Evolutionary conservation across 129 eudicot genomes (phyloP), one percentile per base, ranked within the genome.

Genomic region (Flaveria linearis): DNA sequence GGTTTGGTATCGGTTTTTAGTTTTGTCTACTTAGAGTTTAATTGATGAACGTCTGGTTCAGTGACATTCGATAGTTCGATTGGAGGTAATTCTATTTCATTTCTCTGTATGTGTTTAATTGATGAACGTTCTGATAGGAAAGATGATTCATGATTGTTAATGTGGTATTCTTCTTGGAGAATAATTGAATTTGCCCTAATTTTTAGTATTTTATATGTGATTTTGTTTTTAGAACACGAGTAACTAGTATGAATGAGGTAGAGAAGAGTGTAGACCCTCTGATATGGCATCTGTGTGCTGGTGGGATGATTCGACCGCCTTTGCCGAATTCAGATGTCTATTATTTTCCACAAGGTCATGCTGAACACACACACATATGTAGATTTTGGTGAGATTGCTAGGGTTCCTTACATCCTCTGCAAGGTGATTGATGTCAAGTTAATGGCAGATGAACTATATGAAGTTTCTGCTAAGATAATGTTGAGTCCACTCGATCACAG

Each of bases 241-340:
- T 50, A 50, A 55, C 7, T 14, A 36, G 39, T 52, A 84, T 84
- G 90, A 80, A 85, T 45, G 87, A 82, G 82, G 63, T 71, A 22
- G 93, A 78, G 71, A 91, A 51, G 75, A 62, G 77, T 25, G 76
- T 91, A 72, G 89, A 88, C 64, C 74, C 89, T 43, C 86, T 82
- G 70, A 75, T 91, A 73, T 88, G 97, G 97, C 93, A 88, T 49
- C 91, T 89, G 9, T 91, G 93, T 80, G 97, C 97, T 0, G 97
- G 97, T 0, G 89, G 89, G 62, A 84, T 88, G 91, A 88, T 84
- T 55, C 93, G 82, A 53, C 86, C 88, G 89, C 91, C 90, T 17
- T 67, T 62, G 22, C 81, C 83, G 64, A 84, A 84, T 79, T 75
- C 93, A 1, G 86, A 81, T 71, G 93, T 91, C 63, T 84, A 73